Base-by-base conservation (phyloP, 2,329 filamentous ascomycete species). In the Biscogniauxia mediterranea region DNA sequence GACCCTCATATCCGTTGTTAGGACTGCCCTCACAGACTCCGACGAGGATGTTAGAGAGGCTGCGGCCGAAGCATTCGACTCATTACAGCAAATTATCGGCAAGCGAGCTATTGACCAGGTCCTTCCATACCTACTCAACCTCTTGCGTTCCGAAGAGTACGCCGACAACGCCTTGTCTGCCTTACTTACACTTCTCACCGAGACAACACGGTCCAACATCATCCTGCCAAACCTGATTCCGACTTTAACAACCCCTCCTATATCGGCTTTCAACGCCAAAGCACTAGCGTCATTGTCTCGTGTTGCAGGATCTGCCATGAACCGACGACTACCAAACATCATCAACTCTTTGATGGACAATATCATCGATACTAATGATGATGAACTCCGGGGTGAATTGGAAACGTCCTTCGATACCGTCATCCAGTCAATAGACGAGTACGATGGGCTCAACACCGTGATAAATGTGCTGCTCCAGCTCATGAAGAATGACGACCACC, bases 161-260 rank as follows among this genome's bases (percentile, higher is more conserved):
- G 95, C 95, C 38, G 90, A 97, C 68, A 96, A 97, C 75, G 95
- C 95, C 9, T 82, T 99, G 20, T 91, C 93, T 56, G 96, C 95
- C 51, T 87, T 99, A 52, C 85, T 99, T 64, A 99, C 95, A 0
- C 84, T 99, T 21, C 88, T 99, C 65, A 98, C 94, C 0, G 95
- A 99, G 76, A 89, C 92, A 17, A 95, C 92, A 7, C 86, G 95
- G 65, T 96, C 94, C 21, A 99, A 97, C 75, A 93, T 97, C 69
- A 99, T 99, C 70, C 81, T 99, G 61, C 96, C 95, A 20, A 97
- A 96, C 76, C 88, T 99, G 59, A 92, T 99, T 62, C 95, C 96
- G 0, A 98, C 93, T 1, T 84, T 99, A 32, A 91, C 96, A 61
- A 89, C 91, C 8, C 89, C 92, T 58, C 95, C 95, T 1, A 97